Percentiles rank a stretch among this genome's conserved stretches.
phyloP scores from a whole-genome alignment of 495 filamentous ascomycete genomes.

The Talaromyces trachyspermus region DNA sequence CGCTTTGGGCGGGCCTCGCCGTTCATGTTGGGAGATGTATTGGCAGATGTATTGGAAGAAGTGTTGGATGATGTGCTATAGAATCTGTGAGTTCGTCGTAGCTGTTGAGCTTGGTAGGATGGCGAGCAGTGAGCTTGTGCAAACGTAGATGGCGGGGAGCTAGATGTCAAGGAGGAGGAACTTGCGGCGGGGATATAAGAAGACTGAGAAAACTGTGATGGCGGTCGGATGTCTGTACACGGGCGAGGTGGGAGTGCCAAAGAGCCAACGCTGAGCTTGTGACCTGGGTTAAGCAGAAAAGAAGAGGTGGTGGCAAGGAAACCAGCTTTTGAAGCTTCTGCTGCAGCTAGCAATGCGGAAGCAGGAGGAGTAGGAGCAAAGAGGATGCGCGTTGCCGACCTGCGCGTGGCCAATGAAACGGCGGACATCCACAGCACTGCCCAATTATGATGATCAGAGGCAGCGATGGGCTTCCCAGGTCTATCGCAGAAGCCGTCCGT shows the following conservation, averaged over 20 bases:
- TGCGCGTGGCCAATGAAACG: constrained; percentile 2
- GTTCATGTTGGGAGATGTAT: constrained; percentile 22
- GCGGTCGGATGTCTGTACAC: background rate
- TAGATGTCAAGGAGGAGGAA: no score
- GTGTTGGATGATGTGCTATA: constrained; percentile 2
- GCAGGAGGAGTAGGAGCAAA: constrained; percentile 11
- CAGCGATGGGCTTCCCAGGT: background rate
- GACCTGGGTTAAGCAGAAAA: background rate
- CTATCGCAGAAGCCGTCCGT: background rate
- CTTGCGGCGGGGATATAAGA: background rate
- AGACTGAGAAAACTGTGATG: background rate
- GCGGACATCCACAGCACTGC: constrained; percentile 2
- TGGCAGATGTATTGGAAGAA: constrained; percentile 2
- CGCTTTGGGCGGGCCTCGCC: constrained; percentile 49
- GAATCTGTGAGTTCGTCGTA: background rate
- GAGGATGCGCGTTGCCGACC: constrained; percentile 4
- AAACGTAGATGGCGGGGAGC: no score
- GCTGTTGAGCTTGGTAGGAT: background rate
- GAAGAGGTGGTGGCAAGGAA: background rate
- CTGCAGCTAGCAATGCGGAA: background rate
- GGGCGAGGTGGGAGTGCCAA: background rate
- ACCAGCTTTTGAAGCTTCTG: background rate
- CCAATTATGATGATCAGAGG: background rate
- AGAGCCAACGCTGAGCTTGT: background rate
- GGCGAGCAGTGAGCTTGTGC: no score